These are phyloP conservation scores for Eucalyptus melliodora DNA, from an alignment of 345 rosid genomes.

Conservation along the genomic window DNA sequence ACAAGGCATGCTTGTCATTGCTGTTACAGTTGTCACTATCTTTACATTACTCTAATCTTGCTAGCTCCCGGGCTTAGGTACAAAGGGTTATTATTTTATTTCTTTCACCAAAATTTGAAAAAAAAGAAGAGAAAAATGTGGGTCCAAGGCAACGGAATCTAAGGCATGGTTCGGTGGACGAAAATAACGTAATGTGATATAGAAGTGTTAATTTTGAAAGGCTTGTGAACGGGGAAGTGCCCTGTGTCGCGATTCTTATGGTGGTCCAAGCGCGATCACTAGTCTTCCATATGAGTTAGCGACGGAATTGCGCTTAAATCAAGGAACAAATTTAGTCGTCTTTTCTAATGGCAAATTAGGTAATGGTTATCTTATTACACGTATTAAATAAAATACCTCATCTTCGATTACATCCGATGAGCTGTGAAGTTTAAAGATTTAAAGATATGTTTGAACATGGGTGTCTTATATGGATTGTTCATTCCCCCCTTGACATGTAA, in stretches of 20 bases:
- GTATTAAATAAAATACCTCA: not conserved
- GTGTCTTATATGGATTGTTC: constrained; percentile 2
- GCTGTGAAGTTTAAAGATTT: not conserved
- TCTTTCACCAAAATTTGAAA: not conserved
- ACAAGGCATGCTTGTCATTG: not conserved
- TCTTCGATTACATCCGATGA: not conserved
- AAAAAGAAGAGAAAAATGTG: not conserved
- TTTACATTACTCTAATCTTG: not conserved
- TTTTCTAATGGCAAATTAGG: not conserved
- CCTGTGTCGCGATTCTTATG: constrained; percentile 3
- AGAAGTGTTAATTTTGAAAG: not conserved
- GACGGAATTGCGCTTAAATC: not conserved
- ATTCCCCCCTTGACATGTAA: constrained; percentile 3
- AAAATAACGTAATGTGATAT: not conserved
- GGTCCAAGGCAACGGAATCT: constrained; percentile 6
- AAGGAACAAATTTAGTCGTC: not conserved
- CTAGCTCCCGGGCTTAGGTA: not conserved
- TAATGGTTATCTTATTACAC: not conserved
- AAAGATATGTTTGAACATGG: not conserved
- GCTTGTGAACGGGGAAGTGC: not conserved
- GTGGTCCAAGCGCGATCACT: not conserved
- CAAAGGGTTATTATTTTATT: not conserved
- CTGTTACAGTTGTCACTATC: not conserved
- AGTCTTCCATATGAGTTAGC: not conserved
- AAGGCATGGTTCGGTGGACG: constrained; percentile 2